phyloP scores from a whole-genome alignment of 2,329 filamentous ascomycete species.

The Fusarium aywerte region DNA sequence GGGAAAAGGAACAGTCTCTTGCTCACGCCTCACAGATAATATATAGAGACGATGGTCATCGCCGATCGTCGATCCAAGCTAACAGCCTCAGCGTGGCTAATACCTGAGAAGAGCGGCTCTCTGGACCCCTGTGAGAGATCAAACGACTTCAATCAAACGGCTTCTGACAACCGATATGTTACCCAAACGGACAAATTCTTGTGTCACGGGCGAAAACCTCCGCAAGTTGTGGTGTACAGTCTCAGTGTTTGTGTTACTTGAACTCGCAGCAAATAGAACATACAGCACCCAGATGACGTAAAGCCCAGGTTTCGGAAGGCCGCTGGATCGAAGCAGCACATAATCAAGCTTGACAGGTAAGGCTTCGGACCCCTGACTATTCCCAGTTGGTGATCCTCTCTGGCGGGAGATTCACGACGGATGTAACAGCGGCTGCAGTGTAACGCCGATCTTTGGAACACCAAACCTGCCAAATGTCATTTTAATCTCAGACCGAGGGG shows the following conservation, averaged over 20 bases:
- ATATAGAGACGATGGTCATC: background rate
- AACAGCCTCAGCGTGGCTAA: background rate
- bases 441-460: constrained; percentile 34
- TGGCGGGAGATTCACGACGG: constrained; percentile 31
- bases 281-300: constrained; percentile 7
- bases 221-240: background rate
- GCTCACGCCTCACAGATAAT: background rate
- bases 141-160: background rate
- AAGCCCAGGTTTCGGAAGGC: background rate
- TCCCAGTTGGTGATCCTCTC: constrained; percentile 20
- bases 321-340: background rate
- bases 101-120: background rate
- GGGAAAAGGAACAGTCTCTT: background rate
- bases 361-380: constrained; percentile 22
- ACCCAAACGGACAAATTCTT: background rate
- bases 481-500: background rate
- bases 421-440: constrained; percentile 36
- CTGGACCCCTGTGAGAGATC: background rate
- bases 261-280: constrained; percentile 1
- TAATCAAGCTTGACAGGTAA: background rate
- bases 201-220: background rate
- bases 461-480: constrained; percentile 8
- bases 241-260: background rate
- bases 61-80: background rate
- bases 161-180: background rate